Evolutionary conservation across 2,329 filamentous ascomycete species (phyloP).

Genomic region (Berkeleyomyces basicola): DNA sequence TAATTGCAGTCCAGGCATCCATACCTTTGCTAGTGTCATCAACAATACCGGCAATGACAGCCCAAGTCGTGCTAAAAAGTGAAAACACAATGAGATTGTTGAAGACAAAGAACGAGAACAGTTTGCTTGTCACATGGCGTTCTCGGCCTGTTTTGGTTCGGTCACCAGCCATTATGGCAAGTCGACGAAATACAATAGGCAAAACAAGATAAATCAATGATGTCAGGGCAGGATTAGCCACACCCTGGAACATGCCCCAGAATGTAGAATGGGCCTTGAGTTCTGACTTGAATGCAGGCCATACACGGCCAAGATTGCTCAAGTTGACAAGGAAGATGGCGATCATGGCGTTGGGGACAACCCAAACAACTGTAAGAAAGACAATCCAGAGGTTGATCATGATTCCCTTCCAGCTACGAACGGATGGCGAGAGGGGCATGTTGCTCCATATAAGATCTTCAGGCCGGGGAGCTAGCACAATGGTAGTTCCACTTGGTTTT

Average conservation of each 20-base stretch:
- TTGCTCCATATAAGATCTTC: conserved; percentile 96
- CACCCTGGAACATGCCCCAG: conserved; percentile 86
- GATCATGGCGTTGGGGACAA: conserved; percentile 84
- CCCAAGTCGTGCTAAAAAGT: conserved; percentile 70
- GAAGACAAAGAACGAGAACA: conserved; percentile 93
- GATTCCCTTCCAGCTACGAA: conserved; percentile 54
- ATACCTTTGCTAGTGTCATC: conserved; percentile 36
- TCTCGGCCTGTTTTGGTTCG: conserved; percentile 85
- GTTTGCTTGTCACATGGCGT: conserved; percentile 72
- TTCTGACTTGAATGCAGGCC: conserved; percentile 53
- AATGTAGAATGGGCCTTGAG: conserved; percentile 45
- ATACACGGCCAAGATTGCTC: conserved; percentile 61
- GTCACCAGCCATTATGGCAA: conserved; percentile 72
- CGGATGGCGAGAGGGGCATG: conserved; percentile 51
- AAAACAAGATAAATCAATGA: conserved; percentile 77
- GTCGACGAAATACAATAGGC: conserved; percentile 76
- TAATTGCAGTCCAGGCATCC: conserved; percentile 52
- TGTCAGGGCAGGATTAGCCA: conserved; percentile 71
- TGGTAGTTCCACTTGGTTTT: conserved; percentile 59
- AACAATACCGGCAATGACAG: conserved; percentile 51
- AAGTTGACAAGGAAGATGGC: conserved; percentile 86
- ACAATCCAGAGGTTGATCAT: conserved; percentile 74
- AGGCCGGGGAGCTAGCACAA: conserved; percentile 67
- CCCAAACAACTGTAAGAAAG: conserved; percentile 68
- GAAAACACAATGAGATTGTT: conserved; percentile 95